These are phyloP conservation scores for Trichosanthes truncata DNA, from an alignment of 306 rosid genomes.

Conservation along the genomic window DNA sequence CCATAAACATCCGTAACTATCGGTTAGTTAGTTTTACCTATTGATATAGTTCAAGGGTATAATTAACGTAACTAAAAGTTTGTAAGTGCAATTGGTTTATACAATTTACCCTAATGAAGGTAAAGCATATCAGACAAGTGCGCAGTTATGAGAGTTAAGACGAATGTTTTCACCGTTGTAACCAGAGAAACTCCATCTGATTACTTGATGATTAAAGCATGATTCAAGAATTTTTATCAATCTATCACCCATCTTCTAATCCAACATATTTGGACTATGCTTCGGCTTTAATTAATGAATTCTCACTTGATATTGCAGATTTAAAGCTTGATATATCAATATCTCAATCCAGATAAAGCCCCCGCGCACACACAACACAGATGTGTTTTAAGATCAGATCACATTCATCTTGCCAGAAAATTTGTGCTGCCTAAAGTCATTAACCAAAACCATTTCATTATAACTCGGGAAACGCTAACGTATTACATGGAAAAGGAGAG, in stretches of 20 bases:
- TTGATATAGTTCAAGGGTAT: too few relatives aligned
- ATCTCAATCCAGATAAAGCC: neutral
- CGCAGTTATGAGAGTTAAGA: too few relatives aligned
- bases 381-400: neutral
- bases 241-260: neutral
- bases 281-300: neutral
- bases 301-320: neutral
- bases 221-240: neutral
- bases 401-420: neutral
- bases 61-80: too few relatives aligned
- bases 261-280: neutral
- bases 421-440: neutral
- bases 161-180: too few relatives aligned
- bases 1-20: too few relatives aligned
- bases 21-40: too few relatives aligned
- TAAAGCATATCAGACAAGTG: too few relatives aligned
- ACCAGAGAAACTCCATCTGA: neutral
- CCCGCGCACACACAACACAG: neutral
- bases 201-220: neutral
- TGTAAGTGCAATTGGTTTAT: too few relatives aligned
- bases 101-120: too few relatives aligned
- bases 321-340: neutral
- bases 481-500: conserved; percentile 5
- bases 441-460: conserved; percentile 3
- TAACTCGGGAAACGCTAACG: neutral